A percentile compares a stretch with the other conserved stretches of the same genome.
These are phyloP conservation scores for Andalucia godoyi DNA, from an alignment of 78 protist genomes.

Conservation along the genomic window DNA sequence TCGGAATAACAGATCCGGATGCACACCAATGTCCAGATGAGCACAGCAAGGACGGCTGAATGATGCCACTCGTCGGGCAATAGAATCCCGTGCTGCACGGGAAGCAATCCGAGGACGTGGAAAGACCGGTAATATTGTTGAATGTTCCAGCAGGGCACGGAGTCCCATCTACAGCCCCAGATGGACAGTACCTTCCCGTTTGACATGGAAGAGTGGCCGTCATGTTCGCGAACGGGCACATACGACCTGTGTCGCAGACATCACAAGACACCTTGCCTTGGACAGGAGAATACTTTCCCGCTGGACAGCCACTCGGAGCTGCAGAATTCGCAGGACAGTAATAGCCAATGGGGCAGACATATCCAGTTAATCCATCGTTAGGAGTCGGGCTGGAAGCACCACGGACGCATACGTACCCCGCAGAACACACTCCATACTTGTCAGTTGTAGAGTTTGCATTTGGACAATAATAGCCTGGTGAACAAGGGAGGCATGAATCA, in stretches of 20 bases:
- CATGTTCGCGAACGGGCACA: too few species aligned
- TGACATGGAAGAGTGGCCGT: too few species aligned
- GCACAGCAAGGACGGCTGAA: neutral
- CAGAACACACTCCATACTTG: slow-evolving; percentile 12
- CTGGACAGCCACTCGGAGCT: too few species aligned
- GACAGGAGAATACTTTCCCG: too few species aligned
- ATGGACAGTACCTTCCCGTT: too few species aligned
- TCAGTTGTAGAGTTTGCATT: neutral
- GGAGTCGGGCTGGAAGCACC: slow-evolving; percentile 16
- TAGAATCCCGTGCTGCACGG: slow-evolving; percentile 11
- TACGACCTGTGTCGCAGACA: too few species aligned
- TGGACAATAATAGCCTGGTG: slow-evolving; percentile 5
- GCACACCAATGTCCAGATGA: slow-evolving; percentile 27
- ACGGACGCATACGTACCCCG: slow-evolving; percentile 48
- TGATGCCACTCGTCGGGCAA: neutral
- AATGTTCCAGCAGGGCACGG: slow-evolving; percentile 24
- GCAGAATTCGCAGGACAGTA: slow-evolving; percentile 43
- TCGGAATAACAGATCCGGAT: neutral
- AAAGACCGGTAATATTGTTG: neutral
- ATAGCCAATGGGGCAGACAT: slow-evolving; percentile 38
- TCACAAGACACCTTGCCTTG: too few species aligned
- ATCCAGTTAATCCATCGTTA: neutral
- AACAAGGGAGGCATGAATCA: slow-evolving; percentile 14
- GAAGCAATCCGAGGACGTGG: neutral
- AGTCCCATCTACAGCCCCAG: too few species aligned